Conservation (phyloP, 192 early-diverging fungal species). For the Chytriomyces sp. region DNA sequence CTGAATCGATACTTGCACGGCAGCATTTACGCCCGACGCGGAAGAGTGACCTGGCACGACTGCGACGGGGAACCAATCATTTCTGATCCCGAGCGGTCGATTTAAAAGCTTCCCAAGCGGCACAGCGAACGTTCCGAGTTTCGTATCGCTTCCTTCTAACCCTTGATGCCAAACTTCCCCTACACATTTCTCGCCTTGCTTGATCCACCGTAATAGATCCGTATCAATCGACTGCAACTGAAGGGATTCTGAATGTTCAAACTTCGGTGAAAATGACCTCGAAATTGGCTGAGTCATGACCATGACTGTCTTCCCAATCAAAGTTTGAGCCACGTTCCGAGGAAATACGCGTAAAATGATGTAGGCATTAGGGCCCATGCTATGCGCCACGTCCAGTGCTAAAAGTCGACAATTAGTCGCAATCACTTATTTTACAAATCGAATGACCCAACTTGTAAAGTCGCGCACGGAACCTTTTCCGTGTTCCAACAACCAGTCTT, state of each 20-base stretch:
- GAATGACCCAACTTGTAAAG: background rate
- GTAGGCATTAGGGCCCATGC: constrained; percentile 32
- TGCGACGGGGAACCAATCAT: constrained; percentile 32
- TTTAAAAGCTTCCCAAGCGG: constrained; percentile 27
- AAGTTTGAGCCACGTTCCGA: background rate
- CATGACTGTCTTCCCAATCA: background rate
- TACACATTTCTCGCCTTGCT: constrained; percentile 28
- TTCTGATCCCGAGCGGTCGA: constrained; percentile 22
- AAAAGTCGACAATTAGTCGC: background rate
- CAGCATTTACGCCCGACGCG: constrained; percentile 7
- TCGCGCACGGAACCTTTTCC: background rate
- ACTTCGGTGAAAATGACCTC: constrained; percentile 36
- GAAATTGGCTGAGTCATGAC: constrained; percentile 27
- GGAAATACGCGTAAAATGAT: constrained; percentile 31
- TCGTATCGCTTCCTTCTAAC: constrained; percentile 16
- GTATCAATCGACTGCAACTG: constrained; percentile 20
- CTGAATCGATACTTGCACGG: constrained; percentile 31
- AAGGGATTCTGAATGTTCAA: constrained; percentile 10
- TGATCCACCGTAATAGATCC: constrained; percentile 35
- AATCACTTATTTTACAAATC: background rate
- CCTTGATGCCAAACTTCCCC: constrained; percentile 44
- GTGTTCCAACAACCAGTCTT: background rate
- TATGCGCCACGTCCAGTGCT: constrained; percentile 32
- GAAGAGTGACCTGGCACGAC: background rate
- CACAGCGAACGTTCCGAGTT: constrained; percentile 40